phyloP scores from a whole-genome alignment of 106 monocot species.

The Hemerocallis citrina region DNA sequence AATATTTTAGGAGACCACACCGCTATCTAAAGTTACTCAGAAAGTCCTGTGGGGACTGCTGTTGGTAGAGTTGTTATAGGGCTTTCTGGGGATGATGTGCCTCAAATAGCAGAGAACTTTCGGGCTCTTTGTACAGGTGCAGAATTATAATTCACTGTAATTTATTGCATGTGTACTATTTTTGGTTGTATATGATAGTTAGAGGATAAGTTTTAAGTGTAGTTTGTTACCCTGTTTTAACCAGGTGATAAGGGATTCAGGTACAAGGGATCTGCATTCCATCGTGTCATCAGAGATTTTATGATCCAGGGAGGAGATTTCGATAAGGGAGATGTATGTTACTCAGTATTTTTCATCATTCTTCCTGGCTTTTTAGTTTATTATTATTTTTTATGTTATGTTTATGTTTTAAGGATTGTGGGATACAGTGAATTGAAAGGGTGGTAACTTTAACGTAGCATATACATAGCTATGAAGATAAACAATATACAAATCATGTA shows the following conservation, averaged over 20 bases:
- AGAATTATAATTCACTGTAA: background rate
- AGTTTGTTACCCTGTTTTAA: background rate
- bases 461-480: too few species aligned
- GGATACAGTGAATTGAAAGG: too few species aligned
- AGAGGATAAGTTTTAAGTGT: background rate
- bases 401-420: too few species aligned
- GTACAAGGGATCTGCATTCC: slow-evolving; percentile 84
- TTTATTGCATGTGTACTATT: background rate
- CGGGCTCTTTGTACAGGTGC: slow-evolving; percentile 89
- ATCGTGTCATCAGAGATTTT: slow-evolving; percentile 92
- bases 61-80: slow-evolving; percentile 92
- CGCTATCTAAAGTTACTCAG: slow-evolving; percentile 77
- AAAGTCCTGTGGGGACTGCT: slow-evolving; percentile 62
- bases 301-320: slow-evolving; percentile 99
- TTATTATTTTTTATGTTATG: too few species aligned
- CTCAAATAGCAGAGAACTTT: slow-evolving; percentile 91
- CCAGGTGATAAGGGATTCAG: slow-evolving; percentile 94
- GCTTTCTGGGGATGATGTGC: slow-evolving; percentile 84
- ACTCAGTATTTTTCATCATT: background rate
- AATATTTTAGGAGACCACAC: slow-evolving; percentile 42
- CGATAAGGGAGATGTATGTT: slow-evolving; percentile 86
- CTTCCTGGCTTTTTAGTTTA: background rate
- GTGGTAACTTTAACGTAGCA: too few species aligned
- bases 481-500: too few species aligned
- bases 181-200: background rate